Base-by-base conservation (phyloP, 495 filamentous ascomycete species). In the Penicillium lagena region DNA sequence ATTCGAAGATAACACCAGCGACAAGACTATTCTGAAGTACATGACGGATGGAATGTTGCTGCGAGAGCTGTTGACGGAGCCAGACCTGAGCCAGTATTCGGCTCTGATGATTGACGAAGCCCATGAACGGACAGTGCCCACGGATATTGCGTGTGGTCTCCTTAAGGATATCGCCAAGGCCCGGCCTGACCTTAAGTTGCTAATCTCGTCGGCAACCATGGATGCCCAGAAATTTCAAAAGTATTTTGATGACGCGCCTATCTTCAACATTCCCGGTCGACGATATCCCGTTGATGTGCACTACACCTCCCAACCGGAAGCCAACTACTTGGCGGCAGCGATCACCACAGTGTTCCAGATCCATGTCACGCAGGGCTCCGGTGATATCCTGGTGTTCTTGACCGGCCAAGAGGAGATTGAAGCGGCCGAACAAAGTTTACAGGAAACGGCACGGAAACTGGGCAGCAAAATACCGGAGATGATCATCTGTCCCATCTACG, bases 41-140 rank as follows among this genome's bases (percentile, higher is more conserved):
- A 95, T 96, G 89, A 98, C 93, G 2, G 93, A 98, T 60, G 93
- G 93, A 48, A 96, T 97, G 90, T 73, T 97, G 35, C 72, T 97
- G 13, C 78, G 90, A 56, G 91, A 96, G 57, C 84, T 96, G 50
- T 77, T 96, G 52, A 90, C 88, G 1, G 90, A 96, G 60, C 91
- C 94, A 0, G 85, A 89, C 43, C 66, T 97, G 9, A 75, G 82
- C 9, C 80, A 78, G n/a, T 97, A 97, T 57, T 84, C 88, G 1
- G 87, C 85, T 3, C 58, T 98, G 49, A 96, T 98, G 86, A 91
- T 98, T 49, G 93, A 98, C 57, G 93, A 98, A 60, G 93, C 94
- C 12, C 93, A 98, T 77, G 93, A 98, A 59, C 75, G 93, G 51
- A 96, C 88, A 0, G 75, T 97, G 9, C 80, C 86, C 35, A 96